phyloP scores from a whole-genome alignment of 306 rosid species.

The Senna siamea region DNA sequence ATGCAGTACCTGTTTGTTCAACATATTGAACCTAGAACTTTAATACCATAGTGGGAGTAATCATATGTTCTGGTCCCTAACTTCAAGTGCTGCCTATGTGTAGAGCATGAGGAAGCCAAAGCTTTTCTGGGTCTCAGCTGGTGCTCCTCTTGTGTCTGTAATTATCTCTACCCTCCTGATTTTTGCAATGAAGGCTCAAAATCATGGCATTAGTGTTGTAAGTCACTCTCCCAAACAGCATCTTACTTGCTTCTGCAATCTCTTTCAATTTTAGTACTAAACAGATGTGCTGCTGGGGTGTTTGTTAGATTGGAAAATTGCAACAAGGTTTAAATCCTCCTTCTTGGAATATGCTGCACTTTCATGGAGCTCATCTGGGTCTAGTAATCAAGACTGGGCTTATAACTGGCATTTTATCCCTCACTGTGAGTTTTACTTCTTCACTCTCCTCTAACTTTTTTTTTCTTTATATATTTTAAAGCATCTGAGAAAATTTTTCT shows the following conservation, averaged over 20 bases:
- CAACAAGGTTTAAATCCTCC: constrained; percentile 87
- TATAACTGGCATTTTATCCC: constrained; percentile 90
- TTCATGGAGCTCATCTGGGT: constrained; percentile 61
- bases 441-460: background rate
- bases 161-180: constrained; percentile 76
- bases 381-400: constrained; percentile 79
- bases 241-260: no score
- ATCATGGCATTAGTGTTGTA: constrained; percentile 85
- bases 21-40: background rate
- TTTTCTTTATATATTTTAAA: background rate
- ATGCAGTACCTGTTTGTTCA: background rate
- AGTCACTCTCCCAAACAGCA: constrained; percentile 33
- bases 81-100: background rate
- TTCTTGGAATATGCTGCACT: constrained; percentile 73
- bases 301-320: constrained; percentile 82
- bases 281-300: constrained; percentile 14
- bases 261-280: constrained; percentile 8
- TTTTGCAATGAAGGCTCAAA: constrained; percentile 70
- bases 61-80: background rate
- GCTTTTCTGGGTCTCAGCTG: constrained; percentile 95
- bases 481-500: background rate
- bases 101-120: constrained; percentile 80
- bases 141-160: constrained; percentile 84
- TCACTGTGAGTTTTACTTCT: constrained; percentile 63
- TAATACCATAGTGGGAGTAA: background rate